phyloP scores from a whole-genome alignment of 495 filamentous ascomycete species.

The Platismatia glauca region DNA sequence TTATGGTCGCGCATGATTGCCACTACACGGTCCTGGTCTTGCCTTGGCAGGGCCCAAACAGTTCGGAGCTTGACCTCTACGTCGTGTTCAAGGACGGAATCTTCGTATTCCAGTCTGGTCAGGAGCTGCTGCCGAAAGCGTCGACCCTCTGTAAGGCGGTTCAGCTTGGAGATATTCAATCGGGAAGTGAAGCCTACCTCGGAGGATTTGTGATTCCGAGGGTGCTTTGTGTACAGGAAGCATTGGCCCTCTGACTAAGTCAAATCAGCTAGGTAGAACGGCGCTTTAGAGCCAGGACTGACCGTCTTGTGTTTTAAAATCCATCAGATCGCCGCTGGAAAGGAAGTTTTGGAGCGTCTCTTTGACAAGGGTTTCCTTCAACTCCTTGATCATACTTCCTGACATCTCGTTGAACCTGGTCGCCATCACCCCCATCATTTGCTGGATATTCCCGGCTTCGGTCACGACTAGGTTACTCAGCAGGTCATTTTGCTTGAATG shows the following conservation, averaged over 20 bases:
- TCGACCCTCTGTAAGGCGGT: not conserved
- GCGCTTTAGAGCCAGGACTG: not conserved
- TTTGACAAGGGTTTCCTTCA: not conserved
- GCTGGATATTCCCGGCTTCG: not conserved
- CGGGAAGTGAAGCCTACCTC: not conserved
- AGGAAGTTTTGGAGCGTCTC: not conserved
- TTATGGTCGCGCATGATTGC: slow-evolving; percentile 5
- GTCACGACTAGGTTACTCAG: not conserved
- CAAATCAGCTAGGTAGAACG: not conserved
- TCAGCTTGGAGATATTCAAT: not conserved
- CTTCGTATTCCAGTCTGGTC: slow-evolving; percentile 5
- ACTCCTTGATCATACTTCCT: not conserved
- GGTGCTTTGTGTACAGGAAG: not conserved
- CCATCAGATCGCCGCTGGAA: not conserved
- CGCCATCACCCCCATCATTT: slow-evolving; percentile 3
- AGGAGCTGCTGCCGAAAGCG: not conserved
- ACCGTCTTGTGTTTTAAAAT: slow-evolving; percentile 2
- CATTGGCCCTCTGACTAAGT: not conserved
- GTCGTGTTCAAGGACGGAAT: not conserved
- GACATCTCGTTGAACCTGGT: not conserved
- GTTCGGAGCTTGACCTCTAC: not conserved
- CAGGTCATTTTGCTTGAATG: not conserved
- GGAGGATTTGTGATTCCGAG: not conserved
- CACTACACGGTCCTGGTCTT: slow-evolving; percentile 6
- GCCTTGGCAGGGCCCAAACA: not conserved